Base-by-base conservation (phyloP, 2,329 filamentous ascomycete genomes). In the Aspergillus uvarum region DNA sequence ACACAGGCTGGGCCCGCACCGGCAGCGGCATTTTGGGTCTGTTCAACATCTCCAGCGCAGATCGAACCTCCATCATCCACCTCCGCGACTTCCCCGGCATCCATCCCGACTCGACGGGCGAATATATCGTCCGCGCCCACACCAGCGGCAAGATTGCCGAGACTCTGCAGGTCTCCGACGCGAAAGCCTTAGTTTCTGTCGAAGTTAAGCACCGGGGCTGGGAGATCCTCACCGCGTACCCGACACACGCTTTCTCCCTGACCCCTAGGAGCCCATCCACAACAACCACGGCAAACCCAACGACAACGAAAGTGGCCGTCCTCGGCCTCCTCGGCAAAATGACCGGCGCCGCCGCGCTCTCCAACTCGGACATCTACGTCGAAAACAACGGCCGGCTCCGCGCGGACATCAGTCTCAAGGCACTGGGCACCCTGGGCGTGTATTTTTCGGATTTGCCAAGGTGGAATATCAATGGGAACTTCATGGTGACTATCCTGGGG, bases 311-410 rank as follows among this genome's bases (percentile, higher is more conserved):
- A 48, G 80, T 93, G 1, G 87, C 91, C 0, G 87, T 89, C 19
- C 75, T 98, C 0, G 94, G 94, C 0, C 79, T 98, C 2, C 65
- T 96, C 3, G 89, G 85, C 2, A 96, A 97, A 75, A 96, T 98
- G 90, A 92, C 92, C 0, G 94, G 92, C 0, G 87, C 89, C 0
- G 92, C 91, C 1, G 92, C 92, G 0, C 83, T 96, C 7, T 79
- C 89, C 1, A 82, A 80, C 42, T 87, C 80, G n/a, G 81, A 84
- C 29, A 82, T 88, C 49, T 83, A 82, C 35, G 72, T 87, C 66
- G 76, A 83, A 38, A 79, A 82, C 7, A 88, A 85, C 59, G 86
- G 87, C 11, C 70, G 86, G 16, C 77, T 95, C 21, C 76, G 85
- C 7, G 76, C 96, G 12, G 85, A 87, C 67, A 85, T 89, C 1